Percentiles rank a stretch among this genome's conserved stretches.
phyloP scores from a whole-genome alignment of 306 rosid species.

The Ochetophila trinervis region DNA sequence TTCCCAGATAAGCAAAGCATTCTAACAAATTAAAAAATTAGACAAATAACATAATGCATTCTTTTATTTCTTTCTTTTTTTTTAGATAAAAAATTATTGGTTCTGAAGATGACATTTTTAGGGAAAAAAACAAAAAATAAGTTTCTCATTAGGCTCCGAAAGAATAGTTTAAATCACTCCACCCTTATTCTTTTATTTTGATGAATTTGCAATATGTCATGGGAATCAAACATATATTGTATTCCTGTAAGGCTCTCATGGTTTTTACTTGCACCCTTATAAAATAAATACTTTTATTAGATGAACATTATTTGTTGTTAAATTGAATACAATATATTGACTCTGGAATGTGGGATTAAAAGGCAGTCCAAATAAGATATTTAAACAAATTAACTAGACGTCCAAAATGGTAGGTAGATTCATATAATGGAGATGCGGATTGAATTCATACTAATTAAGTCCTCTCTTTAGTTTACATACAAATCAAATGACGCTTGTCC shows the following conservation, averaged over 20 bases:
- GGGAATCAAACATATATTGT: constrained; percentile 5
- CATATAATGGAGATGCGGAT: background rate
- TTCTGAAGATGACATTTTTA: too few species aligned
- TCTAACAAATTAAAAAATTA: too few species aligned
- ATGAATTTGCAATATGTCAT: background rate
- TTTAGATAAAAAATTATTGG: too few species aligned
- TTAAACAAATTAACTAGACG: background rate
- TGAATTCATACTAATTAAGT: background rate
- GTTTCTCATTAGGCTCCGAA: too few species aligned
- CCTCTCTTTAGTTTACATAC: too few species aligned
- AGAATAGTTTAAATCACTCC: too few species aligned
- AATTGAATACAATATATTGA: background rate
- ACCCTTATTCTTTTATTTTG: background rate
- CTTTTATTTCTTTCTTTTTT: too few species aligned
- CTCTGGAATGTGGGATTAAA: background rate
- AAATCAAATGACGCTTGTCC: background rate
- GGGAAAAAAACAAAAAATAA: too few species aligned
- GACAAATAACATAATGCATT: too few species aligned
- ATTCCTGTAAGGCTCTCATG: constrained; percentile 1
- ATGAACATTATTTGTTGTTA: background rate
- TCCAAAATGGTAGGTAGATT: background rate
- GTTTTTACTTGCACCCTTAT: background rate
- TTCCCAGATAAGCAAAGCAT: background rate
- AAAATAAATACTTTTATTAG: background rate
- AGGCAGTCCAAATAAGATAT: background rate